A percentile compares a stretch with the other conserved stretches of the same genome.
Evolutionary conservation across 2,329 filamentous ascomycete species (phyloP).

Genomic region (Apiospora pterosperma): DNA sequence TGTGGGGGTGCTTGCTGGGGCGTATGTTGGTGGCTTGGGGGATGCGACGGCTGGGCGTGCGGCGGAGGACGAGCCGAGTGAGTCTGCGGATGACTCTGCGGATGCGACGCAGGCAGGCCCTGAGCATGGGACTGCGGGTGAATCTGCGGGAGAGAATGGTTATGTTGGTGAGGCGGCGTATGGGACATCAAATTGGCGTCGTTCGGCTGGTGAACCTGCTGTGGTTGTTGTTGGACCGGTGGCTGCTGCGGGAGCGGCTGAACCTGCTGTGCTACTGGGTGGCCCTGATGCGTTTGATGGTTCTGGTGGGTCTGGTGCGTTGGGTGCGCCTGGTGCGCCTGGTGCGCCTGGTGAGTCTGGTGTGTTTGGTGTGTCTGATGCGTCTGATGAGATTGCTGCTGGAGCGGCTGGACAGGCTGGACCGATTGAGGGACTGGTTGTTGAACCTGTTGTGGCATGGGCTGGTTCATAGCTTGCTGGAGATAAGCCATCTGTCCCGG

Average conservation of each 20-base stretch:
- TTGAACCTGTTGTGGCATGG: conserved; percentile 26
- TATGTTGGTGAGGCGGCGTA: conserved; percentile 25
- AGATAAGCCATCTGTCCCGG: conserved; percentile 27
- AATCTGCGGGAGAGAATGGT: neutral
- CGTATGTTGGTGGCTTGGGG: conserved; percentile 12
- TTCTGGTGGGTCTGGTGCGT: conserved; percentile 11
- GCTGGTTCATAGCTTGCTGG: conserved; percentile 29
- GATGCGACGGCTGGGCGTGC: conserved; percentile 14
- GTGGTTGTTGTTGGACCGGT: conserved; percentile 26
- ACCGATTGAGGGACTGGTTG: conserved; percentile 30
- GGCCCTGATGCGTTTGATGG: conserved; percentile 17
- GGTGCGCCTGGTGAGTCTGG: conserved; percentile 14
- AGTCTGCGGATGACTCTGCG: conserved; percentile 5
- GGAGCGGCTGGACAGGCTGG: conserved; percentile 22
- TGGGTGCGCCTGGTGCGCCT: conserved; percentile 10
- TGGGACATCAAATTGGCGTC: conserved; percentile 26
- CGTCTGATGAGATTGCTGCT: conserved; percentile 9
- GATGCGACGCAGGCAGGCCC: conserved; percentile 4
- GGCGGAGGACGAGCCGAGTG: conserved; percentile 24
- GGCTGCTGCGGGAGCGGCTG: conserved; percentile 24
- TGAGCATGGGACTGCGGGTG: conserved; percentile 15
- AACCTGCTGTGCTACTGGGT: conserved; percentile 19
- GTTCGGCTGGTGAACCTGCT: conserved; percentile 19
- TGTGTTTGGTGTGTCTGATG: conserved; percentile 5
- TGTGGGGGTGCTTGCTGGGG: conserved; percentile 11